Percentiles rank a stretch among this genome's conserved stretches.
Conservation (phyloP, 192 early-diverging fungal genomes). For the Entomortierella lignicola region DNA sequence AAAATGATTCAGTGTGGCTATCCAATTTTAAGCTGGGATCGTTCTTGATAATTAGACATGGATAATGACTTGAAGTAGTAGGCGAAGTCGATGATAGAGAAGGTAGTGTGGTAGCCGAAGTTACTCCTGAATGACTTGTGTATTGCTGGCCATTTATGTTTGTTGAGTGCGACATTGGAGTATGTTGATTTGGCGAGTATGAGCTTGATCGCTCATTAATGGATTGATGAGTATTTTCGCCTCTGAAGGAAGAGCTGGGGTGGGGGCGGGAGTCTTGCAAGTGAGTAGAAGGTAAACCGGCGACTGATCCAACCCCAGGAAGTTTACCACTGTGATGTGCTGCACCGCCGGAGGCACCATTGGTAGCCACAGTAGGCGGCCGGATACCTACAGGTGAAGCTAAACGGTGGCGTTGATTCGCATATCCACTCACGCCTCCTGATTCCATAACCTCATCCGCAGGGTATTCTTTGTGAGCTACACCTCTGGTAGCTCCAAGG, state of each 20-base stretch:
- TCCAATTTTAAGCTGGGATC: slow-evolving; percentile 49
- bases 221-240: slow-evolving; percentile 11
- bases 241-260: background rate
- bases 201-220: slow-evolving; percentile 8
- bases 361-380: slow-evolving; percentile 16
- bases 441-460: slow-evolving; percentile 52
- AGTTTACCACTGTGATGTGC: slow-evolving; percentile 11
- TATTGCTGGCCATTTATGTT: slow-evolving; percentile 23
- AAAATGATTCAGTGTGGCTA: slow-evolving; percentile 23
- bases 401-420: slow-evolving; percentile 28
- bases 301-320: slow-evolving; percentile 27
- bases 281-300: slow-evolving; percentile 8
- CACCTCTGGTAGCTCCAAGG: background rate
- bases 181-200: slow-evolving; percentile 19
- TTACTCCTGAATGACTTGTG: slow-evolving; percentile 3
- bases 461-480: slow-evolving; percentile 18
- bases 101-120: background rate
- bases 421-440: slow-evolving; percentile 30
- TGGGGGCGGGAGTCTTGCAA: slow-evolving; percentile 9
- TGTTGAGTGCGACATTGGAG: background rate
- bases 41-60: slow-evolving; percentile 51
- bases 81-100: background rate
- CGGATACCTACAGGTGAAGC: slow-evolving; percentile 36
- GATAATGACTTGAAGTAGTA: slow-evolving; percentile 14
- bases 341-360: slow-evolving; percentile 1